Conservation (phyloP, 2,329 filamentous ascomycete species). For the Orbilia quercus region DNA sequence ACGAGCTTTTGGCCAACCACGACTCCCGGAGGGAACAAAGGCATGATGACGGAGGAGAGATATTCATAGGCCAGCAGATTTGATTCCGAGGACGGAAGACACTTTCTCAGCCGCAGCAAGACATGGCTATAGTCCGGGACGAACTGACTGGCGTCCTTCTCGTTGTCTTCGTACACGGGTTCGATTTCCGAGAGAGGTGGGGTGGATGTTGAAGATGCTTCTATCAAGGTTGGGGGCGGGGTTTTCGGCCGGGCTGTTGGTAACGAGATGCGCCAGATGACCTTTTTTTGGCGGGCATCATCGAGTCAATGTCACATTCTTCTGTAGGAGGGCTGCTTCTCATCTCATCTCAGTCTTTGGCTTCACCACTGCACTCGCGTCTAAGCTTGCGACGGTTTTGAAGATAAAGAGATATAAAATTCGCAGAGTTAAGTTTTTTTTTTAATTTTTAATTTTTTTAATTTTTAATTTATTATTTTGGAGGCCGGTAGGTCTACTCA, state of each 20-base stretch:
- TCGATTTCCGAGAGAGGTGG: constrained; percentile 59
- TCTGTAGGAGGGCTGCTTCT: constrained; percentile 40
- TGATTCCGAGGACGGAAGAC: constrained; percentile 66
- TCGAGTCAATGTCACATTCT: constrained; percentile 15
- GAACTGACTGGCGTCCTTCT: constrained; percentile 13
- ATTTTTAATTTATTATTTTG: no score
- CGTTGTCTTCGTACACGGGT: constrained; percentile 1
- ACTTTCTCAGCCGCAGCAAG: constrained; percentile 73
- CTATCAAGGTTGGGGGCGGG: constrained; percentile 46
- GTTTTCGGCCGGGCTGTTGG: constrained; percentile 22
- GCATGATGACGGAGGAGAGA: constrained; percentile 68
- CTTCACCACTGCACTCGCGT: no score
- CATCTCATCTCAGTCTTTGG: not conserved
- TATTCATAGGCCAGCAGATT: constrained; percentile 63
- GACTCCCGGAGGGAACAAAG: constrained; percentile 69
- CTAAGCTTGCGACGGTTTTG: no score
- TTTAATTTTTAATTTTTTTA: no score
- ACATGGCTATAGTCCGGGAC: constrained; percentile 62
- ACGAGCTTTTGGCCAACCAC: constrained; percentile 71
- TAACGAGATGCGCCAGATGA: constrained; percentile 53
- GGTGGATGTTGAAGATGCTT: constrained; percentile 62
- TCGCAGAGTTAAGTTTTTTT: no score
- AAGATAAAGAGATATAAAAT: no score
- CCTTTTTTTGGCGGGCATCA: constrained; percentile 16
- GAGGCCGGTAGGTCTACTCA: constrained; percentile 66